These are phyloP conservation scores for Spirogloea muscicola DNA, from an alignment of 139 green algal species.

Conservation along the genomic window DNA sequence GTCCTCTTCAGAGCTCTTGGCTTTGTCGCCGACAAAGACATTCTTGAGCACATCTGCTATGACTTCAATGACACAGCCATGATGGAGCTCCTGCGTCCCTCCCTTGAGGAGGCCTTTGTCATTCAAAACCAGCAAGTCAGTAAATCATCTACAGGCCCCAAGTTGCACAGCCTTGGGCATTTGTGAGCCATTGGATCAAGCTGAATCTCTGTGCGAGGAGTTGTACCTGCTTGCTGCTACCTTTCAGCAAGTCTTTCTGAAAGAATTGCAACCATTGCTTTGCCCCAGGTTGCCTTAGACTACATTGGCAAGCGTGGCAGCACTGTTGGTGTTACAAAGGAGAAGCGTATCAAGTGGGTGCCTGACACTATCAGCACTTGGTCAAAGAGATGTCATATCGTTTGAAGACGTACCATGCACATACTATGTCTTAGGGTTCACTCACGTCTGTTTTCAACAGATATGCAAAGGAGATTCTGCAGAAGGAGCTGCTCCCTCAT, in stretches of 20 bases:
- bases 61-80: constrained; percentile 77
- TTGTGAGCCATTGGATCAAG: too few species aligned
- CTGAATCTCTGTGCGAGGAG: too few species aligned
- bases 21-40: constrained; percentile 62
- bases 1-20: constrained; percentile 59
- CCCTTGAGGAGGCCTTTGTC: constrained; percentile 90
- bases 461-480: constrained; percentile 52
- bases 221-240: neutral
- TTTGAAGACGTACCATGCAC: neutral
- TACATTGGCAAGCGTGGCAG: constrained; percentile 87
- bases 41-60: constrained; percentile 64
- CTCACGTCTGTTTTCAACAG: neutral
- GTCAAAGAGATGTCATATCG: neutral
- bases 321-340: constrained; percentile 68
- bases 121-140: constrained; percentile 73
- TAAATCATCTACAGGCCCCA: too few species aligned
- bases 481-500: constrained; percentile 56
- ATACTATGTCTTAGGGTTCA: neutral
- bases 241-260: neutral
- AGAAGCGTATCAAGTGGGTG: constrained; percentile 77
- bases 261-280: too few species aligned
- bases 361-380: neutral
- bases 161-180: too few species aligned
- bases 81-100: constrained; percentile 88
- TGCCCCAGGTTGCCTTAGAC: constrained; percentile 80